Percentiles rank a stretch among this genome's conserved stretches.
Evolutionary conservation across 2,329 filamentous ascomycete genomes (phyloP).

Genomic region (Cordyceps cicadae): DNA sequence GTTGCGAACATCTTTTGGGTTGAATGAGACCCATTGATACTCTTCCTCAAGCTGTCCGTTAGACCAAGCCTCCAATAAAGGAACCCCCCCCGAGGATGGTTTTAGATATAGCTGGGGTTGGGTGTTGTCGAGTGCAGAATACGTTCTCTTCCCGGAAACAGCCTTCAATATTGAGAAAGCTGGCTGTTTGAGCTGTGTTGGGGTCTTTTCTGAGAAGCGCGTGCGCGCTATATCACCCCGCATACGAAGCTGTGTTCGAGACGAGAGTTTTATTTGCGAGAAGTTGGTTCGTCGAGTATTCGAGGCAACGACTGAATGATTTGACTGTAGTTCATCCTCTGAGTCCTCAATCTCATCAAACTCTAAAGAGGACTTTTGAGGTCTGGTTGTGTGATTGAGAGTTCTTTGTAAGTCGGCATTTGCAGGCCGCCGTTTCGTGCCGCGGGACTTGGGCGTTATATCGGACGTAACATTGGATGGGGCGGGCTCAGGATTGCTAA

Average conservation of each 20-base stretch:
- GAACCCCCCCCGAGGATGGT: neutral
- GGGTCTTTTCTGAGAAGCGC: neutral
- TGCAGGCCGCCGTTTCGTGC: neutral
- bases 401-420: neutral
- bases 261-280: neutral
- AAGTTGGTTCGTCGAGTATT: conserved; percentile 1
- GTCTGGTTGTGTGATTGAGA: neutral
- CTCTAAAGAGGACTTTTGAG: neutral
- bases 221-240: conserved; percentile 2
- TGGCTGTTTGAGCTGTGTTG: neutral
- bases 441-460: neutral
- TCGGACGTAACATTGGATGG: conserved; percentile 1
- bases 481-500: neutral
- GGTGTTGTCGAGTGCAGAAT: neutral
- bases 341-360: conserved; percentile 4
- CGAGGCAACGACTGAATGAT: neutral
- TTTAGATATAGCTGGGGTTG: neutral
- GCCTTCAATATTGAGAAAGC: neutral
- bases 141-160: neutral
- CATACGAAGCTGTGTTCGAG: neutral
- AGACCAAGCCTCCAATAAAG: neutral
- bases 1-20: neutral
- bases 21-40: conserved; percentile 3
- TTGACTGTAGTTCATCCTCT: conserved; percentile 12
- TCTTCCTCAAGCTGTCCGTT: neutral